Evolutionary conservation across 2,329 filamentous ascomycete species (phyloP), one percentile per base, ranked within the genome.

Genomic region (Penicillium sp.): DNA sequence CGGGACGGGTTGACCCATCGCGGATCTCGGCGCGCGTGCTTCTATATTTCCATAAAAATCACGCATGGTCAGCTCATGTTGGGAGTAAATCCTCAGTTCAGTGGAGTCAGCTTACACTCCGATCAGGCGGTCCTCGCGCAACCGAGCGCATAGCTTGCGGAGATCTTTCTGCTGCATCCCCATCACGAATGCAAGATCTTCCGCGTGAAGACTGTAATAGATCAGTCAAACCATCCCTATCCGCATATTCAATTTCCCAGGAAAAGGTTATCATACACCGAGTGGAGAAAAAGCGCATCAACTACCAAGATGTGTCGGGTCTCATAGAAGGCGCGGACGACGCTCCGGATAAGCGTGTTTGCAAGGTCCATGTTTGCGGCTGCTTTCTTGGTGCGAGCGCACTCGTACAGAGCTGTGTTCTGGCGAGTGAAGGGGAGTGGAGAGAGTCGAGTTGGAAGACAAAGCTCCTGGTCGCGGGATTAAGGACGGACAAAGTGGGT

Each of bases 141-240:
- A 83, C 67, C 87, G 89, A 58, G 89, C 92, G 73, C 91, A 93
- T 29, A 96, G 84, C 74, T 93, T 96, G 72, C 95, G 91, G 44
- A 98, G 83, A 68, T 96, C 90, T 73, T 99, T 98, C 42, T 88
- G 87, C 72, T 96, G 93, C 78, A 96, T 92, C 60, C 88, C 88
- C 76, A 97, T 88, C 24, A 98, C 81, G 68, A 91, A 88, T 44
- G 90, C 90, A 60, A 99, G 82, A 70, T 99, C 95, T 70, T 92
- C 88, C 70, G 96, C 90, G 69, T 91, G 89, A 58, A 98, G 82
- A 54, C 85, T 87, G 69, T 55, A 37, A 50, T n/a, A 49, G 16
- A 47, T 67, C 62, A 72, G 60, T 49, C 47, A 33, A 27, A 26
- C 14, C 6, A 13, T 21, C 22, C n/a, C 16, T 37, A 21, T 46